These are phyloP conservation scores for Paramyrothecium sp. DNA, from an alignment of 2,329 filamentous ascomycete genomes.

Conservation along the genomic window DNA sequence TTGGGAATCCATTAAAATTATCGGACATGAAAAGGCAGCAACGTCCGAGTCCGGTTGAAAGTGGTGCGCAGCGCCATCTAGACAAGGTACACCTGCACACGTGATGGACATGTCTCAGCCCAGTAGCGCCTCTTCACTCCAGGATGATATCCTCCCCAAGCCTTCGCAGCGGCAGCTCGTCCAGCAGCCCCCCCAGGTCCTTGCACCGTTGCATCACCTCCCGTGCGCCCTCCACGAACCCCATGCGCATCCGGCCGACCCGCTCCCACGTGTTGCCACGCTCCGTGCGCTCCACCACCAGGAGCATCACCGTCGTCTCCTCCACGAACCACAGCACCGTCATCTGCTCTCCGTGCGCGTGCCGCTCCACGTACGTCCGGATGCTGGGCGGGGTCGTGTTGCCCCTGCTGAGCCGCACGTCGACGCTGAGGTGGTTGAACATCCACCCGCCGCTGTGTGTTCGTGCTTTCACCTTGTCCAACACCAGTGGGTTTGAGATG, in stretches of 20 bases:
- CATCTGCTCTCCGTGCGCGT: slow-evolving; percentile 33
- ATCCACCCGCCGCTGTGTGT: slow-evolving; percentile 28
- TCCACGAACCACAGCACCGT: slow-evolving; percentile 34
- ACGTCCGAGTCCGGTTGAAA: too few relatives aligned
- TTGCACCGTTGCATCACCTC: slow-evolving; percentile 28
- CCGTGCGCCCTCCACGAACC: slow-evolving; percentile 28
- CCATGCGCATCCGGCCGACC: slow-evolving; percentile 33
- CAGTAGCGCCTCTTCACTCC: slow-evolving; percentile 15
- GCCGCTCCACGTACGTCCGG: slow-evolving; percentile 29
- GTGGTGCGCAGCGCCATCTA: too few relatives aligned
- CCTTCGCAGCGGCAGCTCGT: slow-evolving; percentile 27
- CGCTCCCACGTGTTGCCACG: slow-evolving; percentile 25
- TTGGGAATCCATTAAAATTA: too few relatives aligned
- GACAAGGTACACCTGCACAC: not conserved
- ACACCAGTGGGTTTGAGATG: slow-evolving; percentile 28
- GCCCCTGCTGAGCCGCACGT: slow-evolving; percentile 28
- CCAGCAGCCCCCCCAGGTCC: slow-evolving; percentile 27
- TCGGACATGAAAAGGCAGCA: too few relatives aligned
- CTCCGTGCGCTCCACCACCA: slow-evolving; percentile 25
- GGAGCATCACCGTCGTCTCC: slow-evolving; percentile 28
- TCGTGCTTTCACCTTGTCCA: slow-evolving; percentile 31
- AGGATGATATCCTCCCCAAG: slow-evolving; percentile 30
- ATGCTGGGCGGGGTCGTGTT: slow-evolving; percentile 19
- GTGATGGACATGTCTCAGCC: not conserved
- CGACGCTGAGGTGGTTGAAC: slow-evolving; percentile 32